These are phyloP conservation scores for Malassezia obtusa DNA, from an alignment of 1,284 basidiomycete genomes.

Conservation along the genomic window DNA sequence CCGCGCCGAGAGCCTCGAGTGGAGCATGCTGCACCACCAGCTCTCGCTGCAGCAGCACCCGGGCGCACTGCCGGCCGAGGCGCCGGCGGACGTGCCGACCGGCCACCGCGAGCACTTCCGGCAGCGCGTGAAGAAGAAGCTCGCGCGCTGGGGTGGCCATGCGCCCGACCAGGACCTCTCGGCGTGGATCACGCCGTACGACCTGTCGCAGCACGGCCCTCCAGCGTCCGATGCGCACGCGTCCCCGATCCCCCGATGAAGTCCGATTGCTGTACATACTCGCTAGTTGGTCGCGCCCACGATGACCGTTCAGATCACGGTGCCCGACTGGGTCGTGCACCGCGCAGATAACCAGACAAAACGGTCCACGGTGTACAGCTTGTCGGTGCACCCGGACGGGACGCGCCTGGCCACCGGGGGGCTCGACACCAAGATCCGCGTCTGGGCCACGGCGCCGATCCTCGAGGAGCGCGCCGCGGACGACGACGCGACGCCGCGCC, in stretches of 20 bases:
- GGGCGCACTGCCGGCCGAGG: background rate
- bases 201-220: background rate
- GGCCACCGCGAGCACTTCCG: slow-evolving; percentile 12
- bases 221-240: background rate
- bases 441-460: slow-evolving; percentile 93
- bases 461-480: slow-evolving; percentile 63
- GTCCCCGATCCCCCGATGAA: background rate
- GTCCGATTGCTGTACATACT: background rate
- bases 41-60: slow-evolving; percentile 5
- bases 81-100: background rate
- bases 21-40: slow-evolving; percentile 3
- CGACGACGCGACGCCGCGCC: slow-evolving; percentile 67
- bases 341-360: slow-evolving; percentile 55
- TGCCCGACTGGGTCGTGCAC: slow-evolving; percentile 47
- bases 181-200: slow-evolving; percentile 15
- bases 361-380: slow-evolving; percentile 76
- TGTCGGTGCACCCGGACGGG: slow-evolving; percentile 89
- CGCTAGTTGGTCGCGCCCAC: background rate
- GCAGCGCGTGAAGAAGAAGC: slow-evolving; percentile 6
- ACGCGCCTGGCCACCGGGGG: slow-evolving; percentile 92
- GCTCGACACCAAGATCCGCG: slow-evolving; percentile 70
- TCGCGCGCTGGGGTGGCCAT: slow-evolving; percentile 11
- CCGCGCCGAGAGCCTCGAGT: background rate
- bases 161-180: slow-evolving; percentile 11
- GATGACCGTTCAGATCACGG: slow-evolving; percentile 22